Evolutionary conservation across 1,284 basidiomycete genomes (phyloP).

Genomic region (Porogramme epimiltina): DNA sequence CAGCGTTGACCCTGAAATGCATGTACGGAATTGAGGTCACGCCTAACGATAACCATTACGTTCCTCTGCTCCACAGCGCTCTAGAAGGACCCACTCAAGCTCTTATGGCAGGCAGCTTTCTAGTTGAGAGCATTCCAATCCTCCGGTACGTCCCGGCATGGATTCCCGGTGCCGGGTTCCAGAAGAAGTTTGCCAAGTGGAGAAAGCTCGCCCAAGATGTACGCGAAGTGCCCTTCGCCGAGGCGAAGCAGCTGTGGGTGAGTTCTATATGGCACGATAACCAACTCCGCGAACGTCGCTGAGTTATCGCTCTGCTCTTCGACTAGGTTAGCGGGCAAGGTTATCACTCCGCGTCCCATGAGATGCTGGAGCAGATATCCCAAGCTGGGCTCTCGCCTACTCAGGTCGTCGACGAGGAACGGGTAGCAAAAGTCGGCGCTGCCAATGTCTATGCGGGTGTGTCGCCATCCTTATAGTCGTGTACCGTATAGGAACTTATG

Average conservation of each 20-base stretch:
- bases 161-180: constrained; percentile 16
- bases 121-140: constrained; percentile 19
- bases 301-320: not conserved
- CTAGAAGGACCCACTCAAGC: constrained; percentile 8
- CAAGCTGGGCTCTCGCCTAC: constrained; percentile 1
- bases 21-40: constrained; percentile 19
- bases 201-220: constrained; percentile 4
- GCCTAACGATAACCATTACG: constrained; percentile 17
- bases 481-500: no score
- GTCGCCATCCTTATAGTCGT: not conserved
- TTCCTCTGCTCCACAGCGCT: constrained; percentile 5
- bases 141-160: constrained; percentile 17
- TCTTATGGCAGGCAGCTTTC: constrained; percentile 10
- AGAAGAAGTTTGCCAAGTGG: constrained; percentile 13
- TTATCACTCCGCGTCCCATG: constrained; percentile 4
- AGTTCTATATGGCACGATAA: not conserved
- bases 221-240: constrained; percentile 13
- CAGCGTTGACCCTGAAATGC: constrained; percentile 5
- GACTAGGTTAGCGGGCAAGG: constrained; percentile 1
- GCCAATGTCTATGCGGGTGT: constrained; percentile 8
- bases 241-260: constrained; percentile 12
- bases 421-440: constrained; percentile 8
- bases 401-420: constrained; percentile 8
- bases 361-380: constrained; percentile 10
- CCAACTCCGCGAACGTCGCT: not conserved